Evolutionary conservation across 1,284 basidiomycete species (phyloP), one percentile per base, ranked within the genome.

Genomic region (Mrakiaceae sp.): DNA sequence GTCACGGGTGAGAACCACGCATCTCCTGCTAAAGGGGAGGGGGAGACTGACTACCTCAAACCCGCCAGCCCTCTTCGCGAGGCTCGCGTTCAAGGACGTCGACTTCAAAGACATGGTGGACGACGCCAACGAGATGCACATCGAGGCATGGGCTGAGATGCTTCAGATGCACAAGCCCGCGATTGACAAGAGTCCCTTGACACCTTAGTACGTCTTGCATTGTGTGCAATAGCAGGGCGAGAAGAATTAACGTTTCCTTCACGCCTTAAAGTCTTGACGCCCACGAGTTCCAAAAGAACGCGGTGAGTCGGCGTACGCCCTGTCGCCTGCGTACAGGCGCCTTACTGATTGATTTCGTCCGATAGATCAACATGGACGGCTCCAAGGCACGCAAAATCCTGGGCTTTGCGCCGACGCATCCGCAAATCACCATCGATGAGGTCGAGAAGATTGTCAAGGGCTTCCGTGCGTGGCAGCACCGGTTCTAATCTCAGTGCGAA

Each of bases 91-190:
- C 51, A 67, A 56, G 58, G 56, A 9, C 58, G 11, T 57, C 77
- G 70, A 74, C 67, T 81, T 85, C 54, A 82, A 86, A 53, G 87
- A 88, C 68, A 77, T 83, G 66, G 82, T 91, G 2, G 88, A 92
- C 71, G 88, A 92, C 61, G 88, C 91, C 71, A 93, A 93, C 72
- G 90, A 92, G 67, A 65, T 74, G 70, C 91, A 94, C 72, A 86
- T 92, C 54, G 80, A 83, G 67, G 85, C 83, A 5, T 95, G 91
- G 91, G 87, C 84, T 1, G 81, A 87, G 70, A 91, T 95, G 87
- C 80, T 91, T 67, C 78, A 79, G 16, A 81, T 78, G 59, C 87
- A 88, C 14, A 80, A 83, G 58, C 89, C 89, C 51, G 87, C 87
- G 0, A 82, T 91, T 64, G 78, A 81, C 4, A 86, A 87, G 65